phyloP scores from a whole-genome alignment of 164 flowering plant species.

The Annona squamosa region DNA sequence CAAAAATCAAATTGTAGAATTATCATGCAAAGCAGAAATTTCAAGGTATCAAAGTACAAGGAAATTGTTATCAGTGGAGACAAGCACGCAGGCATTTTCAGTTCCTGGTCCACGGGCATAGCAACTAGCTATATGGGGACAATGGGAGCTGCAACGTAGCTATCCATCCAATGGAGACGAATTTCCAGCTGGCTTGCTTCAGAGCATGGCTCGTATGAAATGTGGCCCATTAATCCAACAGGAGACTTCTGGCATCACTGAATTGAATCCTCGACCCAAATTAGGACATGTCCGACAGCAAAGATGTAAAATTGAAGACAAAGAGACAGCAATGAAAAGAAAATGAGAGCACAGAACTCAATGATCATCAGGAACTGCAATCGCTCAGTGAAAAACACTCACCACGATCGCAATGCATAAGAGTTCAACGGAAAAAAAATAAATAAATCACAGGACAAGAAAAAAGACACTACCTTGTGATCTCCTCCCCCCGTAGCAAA shows the following conservation, averaged over 20 bases:
- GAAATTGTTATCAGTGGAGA: too few species aligned
- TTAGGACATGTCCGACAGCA: background rate
- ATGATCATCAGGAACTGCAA: background rate
- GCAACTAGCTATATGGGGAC: too few species aligned
- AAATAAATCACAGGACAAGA: background rate
- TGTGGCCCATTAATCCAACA: background rate
- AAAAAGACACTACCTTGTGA: conserved; percentile 55
- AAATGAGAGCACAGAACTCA: background rate
- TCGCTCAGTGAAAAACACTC: background rate
- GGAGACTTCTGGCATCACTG: background rate
- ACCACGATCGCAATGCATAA: background rate
- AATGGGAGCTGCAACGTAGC: too few species aligned
- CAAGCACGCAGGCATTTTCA: too few species aligned
- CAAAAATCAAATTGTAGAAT: too few species aligned
- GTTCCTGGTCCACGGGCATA: too few species aligned
- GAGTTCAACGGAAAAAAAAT: background rate
- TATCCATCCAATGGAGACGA: too few species aligned
- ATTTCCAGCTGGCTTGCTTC: background rate
- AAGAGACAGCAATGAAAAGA: background rate
- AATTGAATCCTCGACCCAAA: background rate
- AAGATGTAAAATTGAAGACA: background rate
- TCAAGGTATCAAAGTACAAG: too few species aligned
- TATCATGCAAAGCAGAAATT: too few species aligned
- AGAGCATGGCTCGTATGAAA: background rate
- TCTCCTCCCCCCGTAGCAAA: conserved; percentile 99